Base-by-base conservation (phyloP, 352 stramenopile genomes). In the Phytophthora cryptogea region DNA sequence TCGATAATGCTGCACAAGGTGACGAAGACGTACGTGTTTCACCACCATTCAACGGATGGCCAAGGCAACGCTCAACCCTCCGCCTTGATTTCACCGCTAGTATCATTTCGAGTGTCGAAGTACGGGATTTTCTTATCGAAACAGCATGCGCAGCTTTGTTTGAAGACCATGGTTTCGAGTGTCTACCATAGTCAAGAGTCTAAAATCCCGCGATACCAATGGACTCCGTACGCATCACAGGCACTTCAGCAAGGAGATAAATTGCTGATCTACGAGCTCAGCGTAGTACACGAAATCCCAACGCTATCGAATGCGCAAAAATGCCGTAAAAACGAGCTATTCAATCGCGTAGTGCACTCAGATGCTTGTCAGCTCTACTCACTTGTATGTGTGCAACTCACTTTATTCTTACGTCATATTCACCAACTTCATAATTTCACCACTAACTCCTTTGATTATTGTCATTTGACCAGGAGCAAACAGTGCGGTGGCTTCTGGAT, bases 1-100 rank as follows among this genome's bases (percentile, higher is more conserved):
- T 36, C 2, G 0, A 5, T 66, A 4, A 27, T 20, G 8, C 44
- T 70, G 13, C 59, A 59, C 16, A 48, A 68, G 7, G 52, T 79
- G 4, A 71, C 47, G 1, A 85, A 85, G 51, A 49, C 33, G 16
- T 87, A 81, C 27, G 17, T 59, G 13, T 80, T 85, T 56, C 70
- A 79, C 17, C 28, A 74, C 40, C 35, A 60, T 23, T 55, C 64
- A 13, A 70, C 61, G 5, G 62, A 56, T 48, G 35, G 40, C 30
- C 30, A 49, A 5, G 31, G 41, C 28, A 14, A 10, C n/a, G 0
- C 5, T 45, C 11, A 30, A 30, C 31, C 13, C 37, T 30, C 45
- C 6, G 36, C 32, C 11, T 4, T 30, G 9, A 44, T 76, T 1
- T 61, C 66, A 14, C 47, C 58, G 16, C 40, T 70, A 26, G 1